Conservation (phyloP, 2,329 filamentous ascomycete species). For the Furcasterigmium furcatum region DNA sequence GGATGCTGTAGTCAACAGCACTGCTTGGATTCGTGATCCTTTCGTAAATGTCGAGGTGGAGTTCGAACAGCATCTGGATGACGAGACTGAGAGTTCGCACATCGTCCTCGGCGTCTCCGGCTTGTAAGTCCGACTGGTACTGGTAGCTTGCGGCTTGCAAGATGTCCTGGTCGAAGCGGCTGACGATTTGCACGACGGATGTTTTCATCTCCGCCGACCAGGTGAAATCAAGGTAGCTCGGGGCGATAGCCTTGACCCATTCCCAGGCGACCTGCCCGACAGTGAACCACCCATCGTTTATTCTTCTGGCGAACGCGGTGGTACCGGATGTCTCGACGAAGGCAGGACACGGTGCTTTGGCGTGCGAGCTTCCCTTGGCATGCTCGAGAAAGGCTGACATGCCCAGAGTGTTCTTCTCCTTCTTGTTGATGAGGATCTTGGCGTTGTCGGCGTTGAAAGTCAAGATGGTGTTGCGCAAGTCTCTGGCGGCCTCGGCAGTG, state of each 20-base stretch:
- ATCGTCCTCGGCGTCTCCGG: background rate
- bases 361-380: constrained; percentile 52
- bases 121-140: constrained; percentile 19
- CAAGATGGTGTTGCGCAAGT: constrained; percentile 45
- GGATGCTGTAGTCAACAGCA: constrained; percentile 44
- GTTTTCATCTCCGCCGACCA: constrained; percentile 59
- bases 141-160: constrained; percentile 43
- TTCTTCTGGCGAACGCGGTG: constrained; percentile 43
- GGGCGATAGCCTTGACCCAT: constrained; percentile 49
- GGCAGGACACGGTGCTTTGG: constrained; percentile 37
- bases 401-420: constrained; percentile 47
- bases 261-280: constrained; percentile 56
- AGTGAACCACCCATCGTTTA: constrained; percentile 49
- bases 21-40: constrained; percentile 55
- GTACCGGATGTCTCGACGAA: constrained; percentile 54
- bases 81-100: constrained; percentile 21
- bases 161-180: constrained; percentile 48
- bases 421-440: constrained; percentile 49
- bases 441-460: constrained; percentile 52
- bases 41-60: constrained; percentile 60
- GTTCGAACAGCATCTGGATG: constrained; percentile 57
- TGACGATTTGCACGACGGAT: constrained; percentile 54
- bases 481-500: constrained; percentile 40
- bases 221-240: constrained; percentile 48
- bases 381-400: constrained; percentile 63